A percentile compares a stretch with the other conserved stretches of the same genome.
Conservation (phyloP, 495 filamentous ascomycete genomes). For the Neurospora sp. region DNA sequence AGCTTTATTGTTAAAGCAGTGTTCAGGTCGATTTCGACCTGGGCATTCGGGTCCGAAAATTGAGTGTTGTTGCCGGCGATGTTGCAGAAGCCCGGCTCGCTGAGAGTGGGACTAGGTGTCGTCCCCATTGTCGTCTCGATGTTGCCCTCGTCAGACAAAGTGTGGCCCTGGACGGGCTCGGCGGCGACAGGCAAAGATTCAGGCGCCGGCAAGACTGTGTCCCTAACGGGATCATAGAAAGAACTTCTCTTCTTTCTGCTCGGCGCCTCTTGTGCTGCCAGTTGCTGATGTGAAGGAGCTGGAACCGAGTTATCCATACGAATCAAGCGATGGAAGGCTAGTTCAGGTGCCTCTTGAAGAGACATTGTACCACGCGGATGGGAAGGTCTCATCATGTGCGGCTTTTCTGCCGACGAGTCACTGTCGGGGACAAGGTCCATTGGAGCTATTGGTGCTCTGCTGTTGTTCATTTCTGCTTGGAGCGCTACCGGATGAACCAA, state of each 20-base stretch:
- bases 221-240: neutral
- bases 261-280: neutral
- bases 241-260: neutral
- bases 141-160: neutral
- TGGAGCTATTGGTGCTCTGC: neutral
- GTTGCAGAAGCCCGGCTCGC: neutral
- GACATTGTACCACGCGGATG: neutral
- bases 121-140: neutral
- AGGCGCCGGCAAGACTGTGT: neutral
- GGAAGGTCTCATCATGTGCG: accelerated
- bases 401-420: neutral
- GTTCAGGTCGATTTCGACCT: neutral
- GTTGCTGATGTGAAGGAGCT: neutral
- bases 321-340: neutral
- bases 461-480: neutral
- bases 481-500: neutral
- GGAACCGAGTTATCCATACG: neutral
- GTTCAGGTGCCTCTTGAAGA: neutral
- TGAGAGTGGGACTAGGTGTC: neutral
- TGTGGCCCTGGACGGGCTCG: neutral
- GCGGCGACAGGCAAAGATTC: neutral
- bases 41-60: neutral
- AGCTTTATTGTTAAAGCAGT: neutral
- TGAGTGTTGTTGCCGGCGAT: neutral
- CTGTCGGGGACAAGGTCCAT: neutral